Evolutionary conservation across 495 filamentous ascomycete genomes (phyloP).

Genomic region (Usnea hakonensis): DNA sequence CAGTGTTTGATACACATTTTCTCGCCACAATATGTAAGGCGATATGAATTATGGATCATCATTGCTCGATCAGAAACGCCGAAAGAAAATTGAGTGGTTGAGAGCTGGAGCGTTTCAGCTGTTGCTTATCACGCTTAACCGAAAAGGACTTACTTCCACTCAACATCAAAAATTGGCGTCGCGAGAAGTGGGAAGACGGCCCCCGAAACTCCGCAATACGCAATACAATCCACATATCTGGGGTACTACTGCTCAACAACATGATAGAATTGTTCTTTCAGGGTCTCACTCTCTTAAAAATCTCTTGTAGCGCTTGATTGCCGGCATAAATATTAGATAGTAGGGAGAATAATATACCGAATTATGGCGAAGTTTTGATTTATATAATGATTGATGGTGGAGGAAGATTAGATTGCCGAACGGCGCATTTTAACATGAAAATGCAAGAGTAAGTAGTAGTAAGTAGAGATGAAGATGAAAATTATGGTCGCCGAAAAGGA

Average conservation of each 20-base stretch:
- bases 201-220: too few relatives aligned
- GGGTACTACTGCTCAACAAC: too few relatives aligned
- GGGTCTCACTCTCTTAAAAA: neutral
- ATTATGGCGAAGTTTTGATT: neutral
- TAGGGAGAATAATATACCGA: too few relatives aligned
- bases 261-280: too few relatives aligned
- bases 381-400: neutral
- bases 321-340: neutral
- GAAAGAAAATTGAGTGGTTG: neutral
- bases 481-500: neutral
- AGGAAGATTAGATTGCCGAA: conserved; percentile 1
- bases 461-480: too few relatives aligned
- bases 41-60: too few relatives aligned
- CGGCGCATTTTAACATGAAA: neutral
- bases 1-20: neutral
- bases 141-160: neutral
- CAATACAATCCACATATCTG: too few relatives aligned
- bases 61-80: too few relatives aligned
- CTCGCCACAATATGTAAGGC: too few relatives aligned
- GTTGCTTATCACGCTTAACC: neutral
- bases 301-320: neutral
- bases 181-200: too few relatives aligned
- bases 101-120: neutral
- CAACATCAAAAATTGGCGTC: too few relatives aligned
- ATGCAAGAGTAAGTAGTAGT: neutral